Conservation (phyloP, 2,329 filamentous ascomycete genomes). For the Elsinoe fawcettii region DNA sequence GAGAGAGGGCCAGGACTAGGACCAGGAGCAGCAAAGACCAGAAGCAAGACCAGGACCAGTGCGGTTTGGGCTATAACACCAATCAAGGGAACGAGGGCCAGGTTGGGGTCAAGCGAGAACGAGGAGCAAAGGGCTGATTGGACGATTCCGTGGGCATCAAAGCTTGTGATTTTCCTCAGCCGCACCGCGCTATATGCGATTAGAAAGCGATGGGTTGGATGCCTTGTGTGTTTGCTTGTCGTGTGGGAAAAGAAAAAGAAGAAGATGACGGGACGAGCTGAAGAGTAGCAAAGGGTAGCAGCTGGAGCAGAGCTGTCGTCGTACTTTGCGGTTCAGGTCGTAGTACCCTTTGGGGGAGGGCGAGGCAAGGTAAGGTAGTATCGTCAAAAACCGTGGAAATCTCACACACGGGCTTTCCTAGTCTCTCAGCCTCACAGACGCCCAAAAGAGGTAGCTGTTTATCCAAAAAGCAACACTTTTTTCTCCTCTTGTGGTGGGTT, state of each 20-base stretch:
- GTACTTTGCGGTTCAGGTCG: too few relatives aligned
- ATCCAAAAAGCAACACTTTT: neutral
- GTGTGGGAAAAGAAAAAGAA: neutral
- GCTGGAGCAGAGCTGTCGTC: too few relatives aligned
- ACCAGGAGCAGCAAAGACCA: too few relatives aligned
- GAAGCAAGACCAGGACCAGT: neutral
- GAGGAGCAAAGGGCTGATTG: neutral
- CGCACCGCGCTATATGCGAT: conserved; percentile 5
- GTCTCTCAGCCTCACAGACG: conserved; percentile 5
- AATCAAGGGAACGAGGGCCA: neutral
- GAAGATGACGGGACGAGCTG: conserved; percentile 1
- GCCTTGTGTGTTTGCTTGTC: neutral
- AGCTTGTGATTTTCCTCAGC: conserved; percentile 1
- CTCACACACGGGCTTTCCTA: neutral
- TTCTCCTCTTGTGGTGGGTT: neutral
- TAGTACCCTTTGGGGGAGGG: too few relatives aligned
- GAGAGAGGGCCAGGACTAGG: neutral
- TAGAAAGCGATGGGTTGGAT: neutral
- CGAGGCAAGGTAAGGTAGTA: neutral
- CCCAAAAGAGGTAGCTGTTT: neutral
- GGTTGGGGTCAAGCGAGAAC: conserved; percentile 6
- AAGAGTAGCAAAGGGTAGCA: neutral
- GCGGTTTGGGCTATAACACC: conserved; percentile 7
- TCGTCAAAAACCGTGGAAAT: neutral
- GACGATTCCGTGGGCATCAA: neutral